Evolutionary conservation across 495 filamentous ascomycete genomes (phyloP), one percentile per base, ranked within the genome.

Genomic region (Bryoglossum gracile): DNA sequence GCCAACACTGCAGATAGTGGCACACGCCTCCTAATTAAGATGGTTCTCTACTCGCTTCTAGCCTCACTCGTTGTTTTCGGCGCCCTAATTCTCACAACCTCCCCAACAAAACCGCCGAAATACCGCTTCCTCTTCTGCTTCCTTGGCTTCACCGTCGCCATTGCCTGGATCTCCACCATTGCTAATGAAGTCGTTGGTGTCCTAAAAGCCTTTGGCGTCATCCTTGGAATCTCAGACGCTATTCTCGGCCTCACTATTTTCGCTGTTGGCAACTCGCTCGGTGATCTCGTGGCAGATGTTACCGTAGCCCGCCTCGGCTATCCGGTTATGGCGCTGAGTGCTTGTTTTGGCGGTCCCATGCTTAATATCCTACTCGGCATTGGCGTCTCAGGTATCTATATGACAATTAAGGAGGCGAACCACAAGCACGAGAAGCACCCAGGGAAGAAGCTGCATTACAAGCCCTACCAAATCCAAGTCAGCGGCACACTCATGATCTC

Each of bases 281-380:
- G 94, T 9, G 94, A 99, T 58, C 71, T 99, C 0, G 89, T 99
- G 3, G 89, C 94, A 5, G 87, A 99, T 55, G 81, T 96, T 47
- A 99, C 94, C 0, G 85, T 99, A 28, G 94, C 94, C 8, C 72
- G 86, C 11, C 75, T 97, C 0, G 92, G 94, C 0, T 95, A 89
- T 65, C 94, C 94, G 0, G 89, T 97, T 34, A 99, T 99, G 94
- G 94, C 94, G 6, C 73, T 99, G 55, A 81, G 80, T 1, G 94
- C 94, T 22, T 99, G 94, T 60, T 97, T 97, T 58, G 94, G 94
- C 13, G 94, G 94, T 0, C 94, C 94, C 0, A 88, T 99, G 87
- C 75, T 99, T 19, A 99, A 99, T 58, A 99, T 99, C 45, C 68
- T 99, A 0, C 78, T 99, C 10, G 94, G 94, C 0, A 89, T 99